These are phyloP conservation scores for Amanita subjunquillea DNA, from an alignment of 768 basidiomycete genomes.

Conservation along the genomic window DNA sequence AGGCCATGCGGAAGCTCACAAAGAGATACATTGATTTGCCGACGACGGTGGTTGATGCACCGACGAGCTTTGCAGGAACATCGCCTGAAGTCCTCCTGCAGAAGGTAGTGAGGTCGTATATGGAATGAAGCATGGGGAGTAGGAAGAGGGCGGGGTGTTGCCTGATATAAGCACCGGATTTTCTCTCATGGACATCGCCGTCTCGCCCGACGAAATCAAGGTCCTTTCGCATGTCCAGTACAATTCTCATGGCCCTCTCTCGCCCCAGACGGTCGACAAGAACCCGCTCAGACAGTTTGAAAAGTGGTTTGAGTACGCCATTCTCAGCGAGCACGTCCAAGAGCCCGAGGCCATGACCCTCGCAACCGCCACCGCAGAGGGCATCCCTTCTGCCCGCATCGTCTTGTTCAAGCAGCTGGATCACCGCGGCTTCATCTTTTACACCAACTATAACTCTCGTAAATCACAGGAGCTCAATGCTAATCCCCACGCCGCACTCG, in stretches of 20 bases:
- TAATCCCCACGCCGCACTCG: slow-evolving; percentile 75
- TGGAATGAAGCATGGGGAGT: slow-evolving; percentile 52
- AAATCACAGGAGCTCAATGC: slow-evolving; percentile 74
- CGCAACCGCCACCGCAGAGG: slow-evolving; percentile 58
- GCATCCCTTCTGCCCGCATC: slow-evolving; percentile 80
- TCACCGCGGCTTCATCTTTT: slow-evolving; percentile 85
- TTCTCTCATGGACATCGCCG: slow-evolving; percentile 21
- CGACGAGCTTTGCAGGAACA: slow-evolving; percentile 83
- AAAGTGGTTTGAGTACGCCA: slow-evolving; percentile 70
- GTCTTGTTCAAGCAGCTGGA: slow-evolving; percentile 92
- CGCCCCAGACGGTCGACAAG: slow-evolving; percentile 48
- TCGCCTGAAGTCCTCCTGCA: slow-evolving; percentile 77
- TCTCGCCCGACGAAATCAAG: slow-evolving; percentile 43
- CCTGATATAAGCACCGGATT: background rate
- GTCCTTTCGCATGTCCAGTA: slow-evolving; percentile 77
- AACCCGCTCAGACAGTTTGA: slow-evolving; percentile 82
- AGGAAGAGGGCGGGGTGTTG: slow-evolving; percentile 7
- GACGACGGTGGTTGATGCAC: slow-evolving; percentile 85
- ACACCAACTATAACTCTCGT: slow-evolving; percentile 91
- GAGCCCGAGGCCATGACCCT: slow-evolving; percentile 91
- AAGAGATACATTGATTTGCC: slow-evolving; percentile 87
- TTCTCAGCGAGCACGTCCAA: slow-evolving; percentile 39
- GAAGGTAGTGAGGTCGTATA: slow-evolving; percentile 84
- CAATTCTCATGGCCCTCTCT: slow-evolving; percentile 46
- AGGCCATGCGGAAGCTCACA: slow-evolving; percentile 32